Evolutionary conservation across 169 alveolate genomes (phyloP).

Genomic region (Plasmodium gonderi): DNA sequence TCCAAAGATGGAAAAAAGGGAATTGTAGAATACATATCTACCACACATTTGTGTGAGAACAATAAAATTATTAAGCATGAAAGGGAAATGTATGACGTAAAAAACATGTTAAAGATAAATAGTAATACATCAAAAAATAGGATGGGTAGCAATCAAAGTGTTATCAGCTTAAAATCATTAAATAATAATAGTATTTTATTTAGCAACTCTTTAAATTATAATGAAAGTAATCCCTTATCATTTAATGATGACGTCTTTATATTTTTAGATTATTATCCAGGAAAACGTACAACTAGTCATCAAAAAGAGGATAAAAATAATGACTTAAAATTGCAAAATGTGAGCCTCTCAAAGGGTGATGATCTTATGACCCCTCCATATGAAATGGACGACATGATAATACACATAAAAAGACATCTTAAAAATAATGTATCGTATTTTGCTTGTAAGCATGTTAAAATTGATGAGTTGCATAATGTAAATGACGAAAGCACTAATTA

Average conservation of each 20-base stretch:
- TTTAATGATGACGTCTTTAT: slow-evolving; percentile 70
- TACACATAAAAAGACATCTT: slow-evolving; percentile 58
- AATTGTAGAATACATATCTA: neutral
- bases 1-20: slow-evolving; percentile 2
- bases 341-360: slow-evolving; percentile 14
- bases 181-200: slow-evolving; percentile 58
- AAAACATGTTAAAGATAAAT: slow-evolving; percentile 43
- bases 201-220: slow-evolving; percentile 56
- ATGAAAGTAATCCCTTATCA: slow-evolving; percentile 34
- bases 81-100: slow-evolving; percentile 18
- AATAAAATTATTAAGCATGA: slow-evolving; percentile 10
- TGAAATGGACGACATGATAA: slow-evolving; percentile 42
- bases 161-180: slow-evolving; percentile 15
- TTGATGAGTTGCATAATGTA: slow-evolving; percentile 32
- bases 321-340: slow-evolving; percentile 20
- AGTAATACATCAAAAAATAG: slow-evolving; percentile 13
- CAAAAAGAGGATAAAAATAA: slow-evolving; percentile 6
- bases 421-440: slow-evolving; percentile 50
- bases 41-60: slow-evolving; percentile 3
- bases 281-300: slow-evolving; percentile 8
- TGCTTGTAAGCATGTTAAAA: slow-evolving; percentile 54
- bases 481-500: slow-evolving; percentile 44
- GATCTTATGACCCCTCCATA: neutral
- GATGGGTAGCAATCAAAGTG: slow-evolving; percentile 16
- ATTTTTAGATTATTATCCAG: slow-evolving; percentile 46